Evolutionary conservation across 208 protist species (phyloP), one percentile per base, ranked within the genome.

Genomic region (Wallacemonas rigidus): DNA sequence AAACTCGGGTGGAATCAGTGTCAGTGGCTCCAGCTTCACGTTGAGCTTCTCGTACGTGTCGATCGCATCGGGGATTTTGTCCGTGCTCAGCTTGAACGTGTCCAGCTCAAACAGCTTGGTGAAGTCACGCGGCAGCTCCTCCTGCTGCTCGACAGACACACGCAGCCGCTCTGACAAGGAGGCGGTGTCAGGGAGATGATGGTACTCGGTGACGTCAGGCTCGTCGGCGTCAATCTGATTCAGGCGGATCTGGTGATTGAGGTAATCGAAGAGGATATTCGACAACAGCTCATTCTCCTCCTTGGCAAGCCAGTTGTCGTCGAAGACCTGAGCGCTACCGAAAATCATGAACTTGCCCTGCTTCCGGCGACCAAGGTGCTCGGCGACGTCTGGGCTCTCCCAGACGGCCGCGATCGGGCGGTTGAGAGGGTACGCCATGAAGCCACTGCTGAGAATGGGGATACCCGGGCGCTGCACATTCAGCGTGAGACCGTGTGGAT

Each of bases 1-100:
- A 69, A 99, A 99, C 74, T 98, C 87, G 4, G 98, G 98, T 38
- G 94, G 95, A 75, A 99, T 98, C 11, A 99, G 86, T 6, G 94
- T 96, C 56, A 99, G 83, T 7, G 95, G 96, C 75, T 98, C 89
- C 54, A 98, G 89, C 74, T 98, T 97, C 8, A 99, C 91, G 43
- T 92, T 91, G 39, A 98, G 83, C 69, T 97, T 94, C 39, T 92
- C 77, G 72, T 98, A 97, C 26, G 89, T 80, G 63, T 97, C 89
- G 69, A 98, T 87, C 5, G 96, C 92, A 45, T 97, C 92, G 2
- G 98, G 97, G 57, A 99, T 97, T 39, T 90, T 81, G 71, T 96
- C 85, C 3, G 96, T 98, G 83, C 98, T 95, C 58, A 99, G 93
- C 71, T 97, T 97, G 82, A 98, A 98, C 14, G 93, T 92, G 1